Conservation (phyloP, 2,329 filamentous ascomycete genomes). For the Rachicladosporium sp. region DNA sequence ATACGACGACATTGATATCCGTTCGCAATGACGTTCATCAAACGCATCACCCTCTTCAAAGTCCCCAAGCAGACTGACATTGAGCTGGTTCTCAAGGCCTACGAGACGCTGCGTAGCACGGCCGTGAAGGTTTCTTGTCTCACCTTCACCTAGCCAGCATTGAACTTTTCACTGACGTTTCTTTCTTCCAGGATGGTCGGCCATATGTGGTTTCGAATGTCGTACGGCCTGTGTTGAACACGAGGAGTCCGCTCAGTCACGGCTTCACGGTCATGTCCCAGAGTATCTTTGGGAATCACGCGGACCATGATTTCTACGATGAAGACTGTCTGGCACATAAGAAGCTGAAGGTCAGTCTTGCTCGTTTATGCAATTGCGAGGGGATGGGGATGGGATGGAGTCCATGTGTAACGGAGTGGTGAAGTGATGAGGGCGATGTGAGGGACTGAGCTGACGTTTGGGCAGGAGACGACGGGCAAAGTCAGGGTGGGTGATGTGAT, state of each 20-base stretch:
- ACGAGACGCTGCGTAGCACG: no score
- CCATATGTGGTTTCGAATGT: conserved; percentile 50
- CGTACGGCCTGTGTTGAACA: conserved; percentile 15
- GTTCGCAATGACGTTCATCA: conserved; percentile 21
- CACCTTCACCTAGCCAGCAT: no score
- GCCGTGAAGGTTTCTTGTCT: no score
- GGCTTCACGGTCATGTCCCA: conserved; percentile 55
- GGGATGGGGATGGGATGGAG: no score
- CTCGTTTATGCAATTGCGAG: no score
- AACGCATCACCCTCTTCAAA: conserved; percentile 43
- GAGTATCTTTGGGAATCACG: conserved; percentile 50
- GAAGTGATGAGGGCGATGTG: neutral
- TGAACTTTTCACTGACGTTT: no score
- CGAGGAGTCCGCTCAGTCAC: conserved; percentile 39
- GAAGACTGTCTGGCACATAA: conserved; percentile 44
- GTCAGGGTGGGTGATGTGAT: conserved; percentile 15
- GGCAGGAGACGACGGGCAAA: conserved; percentile 14
- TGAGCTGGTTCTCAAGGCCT: conserved; percentile 10
- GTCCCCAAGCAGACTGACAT: conserved; percentile 36
- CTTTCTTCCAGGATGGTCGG: conserved; percentile 46
- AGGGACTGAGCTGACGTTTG: neutral
- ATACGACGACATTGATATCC: conserved; percentile 5
- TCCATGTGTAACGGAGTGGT: no score
- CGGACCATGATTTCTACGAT: conserved; percentile 61
- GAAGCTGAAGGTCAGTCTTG: conserved; percentile 31